A percentile compares a stretch with the other conserved stretches of the same genome.
These are phyloP conservation scores for Laetiporus sulphureus DNA, from an alignment of 1,284 basidiomycete genomes.

Conservation along the genomic window DNA sequence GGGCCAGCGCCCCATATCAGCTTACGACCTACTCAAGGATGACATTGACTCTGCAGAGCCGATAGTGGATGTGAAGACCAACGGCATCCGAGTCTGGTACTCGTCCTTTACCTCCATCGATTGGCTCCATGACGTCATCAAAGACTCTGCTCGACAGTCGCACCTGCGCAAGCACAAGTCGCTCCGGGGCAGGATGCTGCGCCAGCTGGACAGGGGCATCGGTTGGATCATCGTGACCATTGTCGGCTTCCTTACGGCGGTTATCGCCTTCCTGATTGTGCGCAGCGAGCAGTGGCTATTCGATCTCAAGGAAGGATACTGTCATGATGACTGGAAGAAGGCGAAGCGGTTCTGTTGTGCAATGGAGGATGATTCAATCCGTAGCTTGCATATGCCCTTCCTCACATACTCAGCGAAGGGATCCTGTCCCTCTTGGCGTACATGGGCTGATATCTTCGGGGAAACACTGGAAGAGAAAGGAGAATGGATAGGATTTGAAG, in stretches of 20 bases:
- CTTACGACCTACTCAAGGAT: conserved; percentile 54
- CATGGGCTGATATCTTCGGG: conserved; percentile 58
- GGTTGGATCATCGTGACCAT: conserved; percentile 92
- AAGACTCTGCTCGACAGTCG: conserved; percentile 77
- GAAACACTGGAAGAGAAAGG: conserved; percentile 18
- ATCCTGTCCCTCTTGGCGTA: conserved; percentile 65
- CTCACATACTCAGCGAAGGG: conserved; percentile 27
- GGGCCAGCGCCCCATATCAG: conserved; percentile 57
- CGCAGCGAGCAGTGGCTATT: conserved; percentile 90
- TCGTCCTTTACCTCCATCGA: conserved; percentile 81
- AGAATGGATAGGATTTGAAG: conserved; percentile 23
- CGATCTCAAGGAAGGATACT: conserved; percentile 91
- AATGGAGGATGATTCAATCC: conserved; percentile 22
- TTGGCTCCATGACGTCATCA: conserved; percentile 92
- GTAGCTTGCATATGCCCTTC: conserved; percentile 5
- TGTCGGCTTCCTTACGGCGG: conserved; percentile 77
- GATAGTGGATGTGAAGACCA: conserved; percentile 61
- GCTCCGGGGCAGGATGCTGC: conserved; percentile 62
- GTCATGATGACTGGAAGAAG: conserved; percentile 62
- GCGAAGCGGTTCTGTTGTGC: conserved; percentile 82
- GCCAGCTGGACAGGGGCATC: conserved; percentile 74
- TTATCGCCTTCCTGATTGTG: conserved; percentile 85
- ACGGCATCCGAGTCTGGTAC: conserved; percentile 91
- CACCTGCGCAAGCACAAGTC: conserved; percentile 64
- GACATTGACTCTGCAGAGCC: conserved; percentile 28